phyloP scores from a whole-genome alignment of 768 basidiomycete genomes.

The Leccinum uliginosum region DNA sequence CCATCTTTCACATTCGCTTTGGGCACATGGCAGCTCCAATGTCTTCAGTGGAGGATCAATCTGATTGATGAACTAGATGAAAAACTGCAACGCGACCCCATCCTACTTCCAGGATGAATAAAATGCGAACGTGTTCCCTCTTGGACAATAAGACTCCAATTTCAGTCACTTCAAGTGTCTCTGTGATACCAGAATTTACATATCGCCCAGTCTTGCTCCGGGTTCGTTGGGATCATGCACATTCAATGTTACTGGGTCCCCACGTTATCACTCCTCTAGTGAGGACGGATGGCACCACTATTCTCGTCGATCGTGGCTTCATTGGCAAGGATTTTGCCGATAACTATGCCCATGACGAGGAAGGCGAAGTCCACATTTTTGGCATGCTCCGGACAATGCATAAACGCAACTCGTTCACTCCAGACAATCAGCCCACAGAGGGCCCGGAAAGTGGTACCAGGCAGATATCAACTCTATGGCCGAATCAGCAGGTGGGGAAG shows the following conservation, averaged over 20 bases:
- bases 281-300: conserved; percentile 36
- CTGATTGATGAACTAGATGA: conserved; percentile 86
- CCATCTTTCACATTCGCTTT: conserved; percentile 88
- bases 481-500: conserved; percentile 67
- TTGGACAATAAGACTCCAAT: conserved; percentile 18
- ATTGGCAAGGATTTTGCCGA: conserved; percentile 56
- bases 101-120: conserved; percentile 76
- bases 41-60: not conserved
- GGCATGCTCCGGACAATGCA: conserved; percentile 86
- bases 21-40: conserved; percentile 85
- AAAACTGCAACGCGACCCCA: conserved; percentile 76
- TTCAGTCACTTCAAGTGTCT: conserved; percentile 41
- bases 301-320: conserved; percentile 56
- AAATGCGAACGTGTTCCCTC: conserved; percentile 55
- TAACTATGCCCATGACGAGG: conserved; percentile 34
- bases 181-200: conserved; percentile 80
- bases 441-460: conserved; percentile 88
- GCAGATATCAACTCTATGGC: conserved; percentile 83
- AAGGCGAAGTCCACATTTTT: conserved; percentile 64
- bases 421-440: conserved; percentile 75
- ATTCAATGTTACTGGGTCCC: conserved; percentile 78
- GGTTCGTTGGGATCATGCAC: conserved; percentile 77
- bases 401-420: conserved; percentile 73
- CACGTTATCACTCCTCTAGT: conserved; percentile 85
- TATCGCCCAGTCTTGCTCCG: conserved; percentile 79